These are phyloP conservation scores for Saturnispora besseyi DNA, from an alignment of 805 yeast species.

Conservation along the genomic window DNA sequence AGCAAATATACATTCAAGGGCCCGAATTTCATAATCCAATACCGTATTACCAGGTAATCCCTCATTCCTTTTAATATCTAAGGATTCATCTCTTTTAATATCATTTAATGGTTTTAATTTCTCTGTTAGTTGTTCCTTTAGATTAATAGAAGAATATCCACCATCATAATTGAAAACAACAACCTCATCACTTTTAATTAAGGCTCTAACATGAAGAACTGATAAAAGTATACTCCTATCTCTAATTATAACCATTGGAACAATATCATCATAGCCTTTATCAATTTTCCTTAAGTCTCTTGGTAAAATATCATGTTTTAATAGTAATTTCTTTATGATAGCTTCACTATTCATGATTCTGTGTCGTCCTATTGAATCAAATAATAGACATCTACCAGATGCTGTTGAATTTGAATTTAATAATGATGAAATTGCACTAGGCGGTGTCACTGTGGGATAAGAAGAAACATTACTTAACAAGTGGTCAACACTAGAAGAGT, in stretches of 20 bases:
- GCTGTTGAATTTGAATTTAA: neutral
- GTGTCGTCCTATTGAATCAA: slow-evolving; percentile 37
- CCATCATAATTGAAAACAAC: slow-evolving; percentile 41
- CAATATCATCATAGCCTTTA: slow-evolving; percentile 39
- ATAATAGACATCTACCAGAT: slow-evolving; percentile 36
- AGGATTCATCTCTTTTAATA: slow-evolving; percentile 15
- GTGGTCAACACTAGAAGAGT: slow-evolving; percentile 5
- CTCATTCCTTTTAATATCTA: neutral
- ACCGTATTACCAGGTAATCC: slow-evolving; percentile 2
- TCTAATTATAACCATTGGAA: slow-evolving; percentile 46
- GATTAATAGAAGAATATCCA: slow-evolving; percentile 36
- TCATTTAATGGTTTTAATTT: slow-evolving; percentile 30
- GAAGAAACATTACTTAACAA: slow-evolving; percentile 3
- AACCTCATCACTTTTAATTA: slow-evolving; percentile 43
- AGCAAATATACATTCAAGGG: slow-evolving; percentile 77
- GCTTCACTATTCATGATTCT: slow-evolving; percentile 37
- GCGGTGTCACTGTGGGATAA: slow-evolving; percentile 9
- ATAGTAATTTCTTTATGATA: slow-evolving; percentile 35
- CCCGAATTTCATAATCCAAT: slow-evolving; percentile 84
- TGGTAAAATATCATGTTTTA: slow-evolving; percentile 38
- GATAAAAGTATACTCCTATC: slow-evolving; percentile 39
- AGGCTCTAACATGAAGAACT: slow-evolving; percentile 41
- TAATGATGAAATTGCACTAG: slow-evolving; percentile 8
- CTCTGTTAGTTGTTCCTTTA: slow-evolving; percentile 34
- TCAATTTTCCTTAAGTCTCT: slow-evolving; percentile 48